Conservation (phyloP, 192 early-diverging fungal genomes). For the Chytriomyces hyalinus region DNA sequence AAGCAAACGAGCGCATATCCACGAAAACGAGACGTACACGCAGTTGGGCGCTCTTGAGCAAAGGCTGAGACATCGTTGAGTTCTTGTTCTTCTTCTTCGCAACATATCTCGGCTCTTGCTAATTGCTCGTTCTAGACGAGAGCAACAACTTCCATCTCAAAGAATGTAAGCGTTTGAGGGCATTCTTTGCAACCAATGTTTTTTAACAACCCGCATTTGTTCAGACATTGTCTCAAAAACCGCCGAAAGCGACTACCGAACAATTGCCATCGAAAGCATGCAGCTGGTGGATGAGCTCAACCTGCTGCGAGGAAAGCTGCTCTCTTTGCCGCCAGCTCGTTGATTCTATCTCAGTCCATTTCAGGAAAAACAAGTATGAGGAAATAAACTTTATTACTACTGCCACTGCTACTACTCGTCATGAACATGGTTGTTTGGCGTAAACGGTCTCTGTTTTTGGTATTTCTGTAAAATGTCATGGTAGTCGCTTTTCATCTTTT, state of each 20-base stretch:
- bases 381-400: neutral
- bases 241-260: conserved; percentile 63
- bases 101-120: neutral
- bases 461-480: conserved; percentile 41
- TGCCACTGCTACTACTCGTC: neutral
- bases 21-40: conserved; percentile 64
- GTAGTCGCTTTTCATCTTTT: conserved; percentile 65
- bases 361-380: neutral
- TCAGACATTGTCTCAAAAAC: conserved; percentile 59
- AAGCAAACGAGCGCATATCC: conserved; percentile 52
- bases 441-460: conserved; percentile 30
- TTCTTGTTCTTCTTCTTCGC: neutral
- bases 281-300: conserved; percentile 58
- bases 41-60: conserved; percentile 60
- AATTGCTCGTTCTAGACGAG: conserved; percentile 38
- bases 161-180: conserved; percentile 52
- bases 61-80: conserved; percentile 46
- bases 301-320: conserved; percentile 49
- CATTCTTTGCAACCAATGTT: neutral
- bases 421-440: neutral
- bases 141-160: conserved; percentile 58
- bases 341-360: conserved; percentile 20
- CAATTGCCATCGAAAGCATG: conserved; percentile 48
- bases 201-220: conserved; percentile 18
- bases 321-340: conserved; percentile 51